A percentile compares a stretch with the other conserved stretches of the same genome.
These are phyloP conservation scores for Digitaria exilis DNA, from an alignment of 202 grass and related monocot genomes.

Conservation along the genomic window DNA sequence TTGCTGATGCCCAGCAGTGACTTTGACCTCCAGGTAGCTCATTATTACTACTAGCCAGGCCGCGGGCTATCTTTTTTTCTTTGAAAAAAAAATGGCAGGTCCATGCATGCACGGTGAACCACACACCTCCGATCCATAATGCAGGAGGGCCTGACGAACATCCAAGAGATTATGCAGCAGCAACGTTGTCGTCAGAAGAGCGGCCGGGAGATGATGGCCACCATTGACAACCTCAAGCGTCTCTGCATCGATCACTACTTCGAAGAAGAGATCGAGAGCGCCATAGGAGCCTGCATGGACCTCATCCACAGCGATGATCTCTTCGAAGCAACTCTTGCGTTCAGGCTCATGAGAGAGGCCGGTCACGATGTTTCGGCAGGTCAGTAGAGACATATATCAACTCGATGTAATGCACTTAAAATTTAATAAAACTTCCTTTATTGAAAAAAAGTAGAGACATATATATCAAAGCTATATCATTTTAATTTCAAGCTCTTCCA, in stretches of 20 bases:
- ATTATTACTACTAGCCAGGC: too few relatives aligned
- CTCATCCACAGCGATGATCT: conserved; percentile 37
- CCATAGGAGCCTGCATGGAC: conserved; percentile 16
- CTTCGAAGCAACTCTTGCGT: conserved; percentile 28
- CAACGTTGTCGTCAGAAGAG: not conserved
- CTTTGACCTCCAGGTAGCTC: conserved; percentile 15
- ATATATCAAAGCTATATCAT: too few relatives aligned
- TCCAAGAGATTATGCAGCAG: conserved; percentile 32
- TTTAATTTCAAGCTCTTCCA: too few relatives aligned
- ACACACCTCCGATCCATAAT: too few relatives aligned
- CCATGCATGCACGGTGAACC: too few relatives aligned
- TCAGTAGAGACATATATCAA: not conserved
- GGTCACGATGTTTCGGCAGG: conserved; percentile 53
- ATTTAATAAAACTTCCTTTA: too few relatives aligned
- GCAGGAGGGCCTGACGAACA: conserved; percentile 15
- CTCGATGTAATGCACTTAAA: too few relatives aligned
- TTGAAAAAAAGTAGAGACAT: too few relatives aligned
- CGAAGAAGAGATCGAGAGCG: conserved; percentile 37
- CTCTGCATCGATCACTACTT: conserved; percentile 64
- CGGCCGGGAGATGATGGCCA: conserved; percentile 15
- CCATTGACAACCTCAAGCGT: conserved; percentile 47
- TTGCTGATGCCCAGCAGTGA: not conserved
- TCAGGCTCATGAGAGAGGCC: conserved; percentile 53
- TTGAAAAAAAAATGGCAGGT: too few relatives aligned
- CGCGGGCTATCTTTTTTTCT: not conserved